Base-by-base conservation (phyloP, 495 filamentous ascomycete genomes). In the Neurospora sp. region DNA sequence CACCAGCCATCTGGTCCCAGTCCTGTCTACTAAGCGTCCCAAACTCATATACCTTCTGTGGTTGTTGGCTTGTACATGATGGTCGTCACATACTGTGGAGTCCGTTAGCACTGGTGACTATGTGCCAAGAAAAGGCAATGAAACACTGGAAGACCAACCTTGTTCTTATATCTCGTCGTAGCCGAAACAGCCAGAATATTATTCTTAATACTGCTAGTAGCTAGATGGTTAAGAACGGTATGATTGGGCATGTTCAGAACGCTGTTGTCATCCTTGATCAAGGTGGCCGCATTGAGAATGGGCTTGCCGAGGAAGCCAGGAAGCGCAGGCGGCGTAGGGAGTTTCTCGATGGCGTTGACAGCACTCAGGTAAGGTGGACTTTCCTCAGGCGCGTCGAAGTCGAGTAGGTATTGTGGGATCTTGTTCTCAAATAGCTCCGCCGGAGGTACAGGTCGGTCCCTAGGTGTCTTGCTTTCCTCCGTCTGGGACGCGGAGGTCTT, bases 141-240 rank as follows among this genome's bases (percentile, higher is more conserved):
- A 37, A 44, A 59, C 27, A 59, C 11, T 14, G 14, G 42, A 11
- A 12, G 8, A 77, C 78, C 41, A 46, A 97, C 96, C 91, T 99
- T 99, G 80, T 90, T 91, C 85, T 93, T 95, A 81, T 98, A 98
- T 82, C 96, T 88, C 22, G 96, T 99, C 18, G 96, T 99, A 20
- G 93, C 96, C 78, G 94, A 97, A 4, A 97, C 96, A n/a, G 96
- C 96, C 73, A 99, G 86, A 38, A 98, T 92, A 71, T 93, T 92
- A 73, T 97, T 92, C 82, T 97, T 98, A 81, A 99, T 99, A 81
- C 94, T 97, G 84, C 94, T 97, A 5, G 96, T 99, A n/a, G 95
- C 95, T 68, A 99, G 84, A 80, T 99, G 96, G 75, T 99, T 99
- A 75, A 99, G 82, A 37, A 99, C 93, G 3, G 96, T 97, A 75